phyloP scores from a whole-genome alignment of 495 filamentous ascomycete genomes.

The Lasiosphaeriaceae sp. region DNA sequence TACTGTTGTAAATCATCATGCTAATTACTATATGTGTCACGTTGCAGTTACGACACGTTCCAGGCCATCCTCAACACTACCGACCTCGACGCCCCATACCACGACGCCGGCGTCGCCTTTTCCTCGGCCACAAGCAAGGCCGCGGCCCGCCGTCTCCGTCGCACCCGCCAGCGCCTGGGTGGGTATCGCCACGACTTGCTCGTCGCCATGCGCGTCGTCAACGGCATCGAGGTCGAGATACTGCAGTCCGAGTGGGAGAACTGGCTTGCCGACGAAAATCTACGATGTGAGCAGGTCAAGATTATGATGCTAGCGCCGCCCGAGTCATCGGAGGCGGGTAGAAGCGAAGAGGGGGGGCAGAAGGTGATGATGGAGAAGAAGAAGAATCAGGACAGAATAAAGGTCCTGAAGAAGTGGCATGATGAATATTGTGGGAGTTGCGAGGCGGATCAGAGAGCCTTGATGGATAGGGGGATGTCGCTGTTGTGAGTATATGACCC shows the following conservation, averaged over 20 bases:
- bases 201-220: constrained; percentile 85
- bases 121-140: constrained; percentile 49
- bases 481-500: background rate
- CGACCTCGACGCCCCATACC: constrained; percentile 48
- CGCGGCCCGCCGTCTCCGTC: constrained; percentile 62
- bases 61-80: constrained; percentile 48
- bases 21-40: constrained; percentile 5
- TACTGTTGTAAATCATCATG: no score
- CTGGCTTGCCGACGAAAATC: constrained; percentile 72
- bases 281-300: constrained; percentile 62
- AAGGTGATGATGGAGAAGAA: constrained; percentile 5
- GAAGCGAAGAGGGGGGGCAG: constrained; percentile 20
- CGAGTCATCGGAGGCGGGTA: constrained; percentile 14
- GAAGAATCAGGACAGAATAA: constrained; percentile 32
- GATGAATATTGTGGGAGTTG: constrained; percentile 74
- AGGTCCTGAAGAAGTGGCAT: constrained; percentile 59
- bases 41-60: constrained; percentile 51
- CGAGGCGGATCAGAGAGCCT: constrained; percentile 47
- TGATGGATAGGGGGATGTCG: background rate
- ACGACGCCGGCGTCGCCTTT: constrained; percentile 40
- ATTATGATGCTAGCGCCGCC: constrained; percentile 47
- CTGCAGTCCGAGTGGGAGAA: constrained; percentile 84
- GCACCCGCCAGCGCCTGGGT: constrained; percentile 76
- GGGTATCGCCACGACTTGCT: constrained; percentile 87
- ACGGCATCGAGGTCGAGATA: constrained; percentile 81